phyloP scores from a whole-genome alignment of 169 alveolate species.

The Cryptosporidium sp. region DNA sequence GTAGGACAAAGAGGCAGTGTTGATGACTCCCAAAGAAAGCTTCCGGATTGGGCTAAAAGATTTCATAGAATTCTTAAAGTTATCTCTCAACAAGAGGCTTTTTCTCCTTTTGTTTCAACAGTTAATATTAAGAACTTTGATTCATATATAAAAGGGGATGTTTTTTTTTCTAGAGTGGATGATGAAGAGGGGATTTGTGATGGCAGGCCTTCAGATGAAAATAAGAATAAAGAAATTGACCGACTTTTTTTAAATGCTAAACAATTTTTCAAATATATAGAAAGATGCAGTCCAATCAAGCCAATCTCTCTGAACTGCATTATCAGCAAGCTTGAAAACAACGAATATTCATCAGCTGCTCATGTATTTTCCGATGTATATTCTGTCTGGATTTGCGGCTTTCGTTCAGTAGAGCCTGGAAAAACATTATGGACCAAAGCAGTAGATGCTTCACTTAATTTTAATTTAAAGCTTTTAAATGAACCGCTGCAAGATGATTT shows the following conservation, averaged over 20 bases:
- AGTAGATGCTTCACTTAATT: conserved; percentile 47
- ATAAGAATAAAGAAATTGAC: conserved; percentile 37
- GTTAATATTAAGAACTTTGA: conserved; percentile 20
- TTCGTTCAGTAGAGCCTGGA: conserved; percentile 57
- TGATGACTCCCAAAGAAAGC: conserved; percentile 28
- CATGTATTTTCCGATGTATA: conserved; percentile 58
- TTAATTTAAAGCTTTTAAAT: conserved; percentile 46
- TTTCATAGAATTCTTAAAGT: conserved; percentile 65
- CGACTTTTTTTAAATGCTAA: conserved; percentile 30
- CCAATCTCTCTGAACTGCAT: conserved; percentile 47
- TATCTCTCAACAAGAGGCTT: conserved; percentile 48
- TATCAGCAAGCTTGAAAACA: conserved; percentile 42
- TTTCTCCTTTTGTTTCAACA: conserved; percentile 44
- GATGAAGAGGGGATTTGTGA: neutral
- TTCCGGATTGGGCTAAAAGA: conserved; percentile 74
- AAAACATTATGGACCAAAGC: conserved; percentile 48
- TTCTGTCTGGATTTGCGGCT: conserved; percentile 72
- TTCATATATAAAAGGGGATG: conserved; percentile 20
- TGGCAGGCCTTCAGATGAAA: neutral
- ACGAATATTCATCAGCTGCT: conserved; percentile 51
- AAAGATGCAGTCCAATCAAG: conserved; percentile 34
- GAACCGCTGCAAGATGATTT: conserved; percentile 71
- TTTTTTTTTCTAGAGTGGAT: neutral
- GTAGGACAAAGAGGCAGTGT: conserved; percentile 22
- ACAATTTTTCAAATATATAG: conserved; percentile 11